Conservation (phyloP, 768 basidiomycete genomes). For the Panus rudis region DNA sequence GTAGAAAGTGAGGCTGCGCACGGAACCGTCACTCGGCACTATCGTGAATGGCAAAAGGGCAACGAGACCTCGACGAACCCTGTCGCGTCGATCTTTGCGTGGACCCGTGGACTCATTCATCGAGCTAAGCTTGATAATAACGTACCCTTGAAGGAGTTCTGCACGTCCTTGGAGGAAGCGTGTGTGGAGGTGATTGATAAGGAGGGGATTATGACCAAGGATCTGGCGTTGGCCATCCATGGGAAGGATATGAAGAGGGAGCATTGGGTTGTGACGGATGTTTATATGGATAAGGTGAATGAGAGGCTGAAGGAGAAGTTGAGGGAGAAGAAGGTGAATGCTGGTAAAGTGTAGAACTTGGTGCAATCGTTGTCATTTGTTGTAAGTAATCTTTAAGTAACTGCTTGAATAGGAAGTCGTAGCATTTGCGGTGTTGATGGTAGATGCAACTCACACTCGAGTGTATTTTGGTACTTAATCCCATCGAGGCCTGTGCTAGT, state of each 20-base stretch:
- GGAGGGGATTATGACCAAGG: constrained; percentile 95
- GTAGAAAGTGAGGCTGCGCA: constrained; percentile 97
- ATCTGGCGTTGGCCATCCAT: constrained; percentile 89
- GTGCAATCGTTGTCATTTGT: no score
- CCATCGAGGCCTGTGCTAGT: no score
- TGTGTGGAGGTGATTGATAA: constrained; percentile 89
- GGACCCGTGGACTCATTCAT: constrained; percentile 92
- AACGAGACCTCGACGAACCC: constrained; percentile 98
- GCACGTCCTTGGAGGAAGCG: constrained; percentile 70
- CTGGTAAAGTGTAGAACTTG: no score
- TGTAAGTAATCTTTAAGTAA: no score
- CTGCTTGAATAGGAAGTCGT: no score
- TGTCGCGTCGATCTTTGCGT: constrained; percentile 96
- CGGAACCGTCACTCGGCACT: constrained; percentile 94
- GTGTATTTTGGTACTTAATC: no score
- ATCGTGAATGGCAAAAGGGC: constrained; percentile 95
- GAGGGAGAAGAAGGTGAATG: no score
- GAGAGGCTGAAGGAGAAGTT: constrained; percentile 32
- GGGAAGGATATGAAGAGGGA: constrained; percentile 88
- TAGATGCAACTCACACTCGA: no score
- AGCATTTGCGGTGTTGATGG: no score
- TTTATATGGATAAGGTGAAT: constrained; percentile 90
- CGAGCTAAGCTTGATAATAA: constrained; percentile 91
- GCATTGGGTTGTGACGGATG: constrained; percentile 94
- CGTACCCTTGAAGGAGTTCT: constrained; percentile 65